Conservation (phyloP, 2,329 filamentous ascomycete species). For the Aspergillus pseudotamarii region DNA sequence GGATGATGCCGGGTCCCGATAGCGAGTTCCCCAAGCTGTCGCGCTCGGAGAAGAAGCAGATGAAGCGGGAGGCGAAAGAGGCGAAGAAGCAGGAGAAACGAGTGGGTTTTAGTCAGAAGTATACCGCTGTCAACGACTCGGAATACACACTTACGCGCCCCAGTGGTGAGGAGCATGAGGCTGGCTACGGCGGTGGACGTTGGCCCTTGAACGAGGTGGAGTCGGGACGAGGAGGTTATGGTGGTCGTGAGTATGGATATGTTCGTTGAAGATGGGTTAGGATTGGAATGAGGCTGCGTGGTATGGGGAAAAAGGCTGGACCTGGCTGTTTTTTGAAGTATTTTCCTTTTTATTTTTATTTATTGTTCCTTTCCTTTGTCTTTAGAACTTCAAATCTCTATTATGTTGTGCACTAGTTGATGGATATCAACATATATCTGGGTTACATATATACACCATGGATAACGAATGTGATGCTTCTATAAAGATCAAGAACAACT, state of each 20-base stretch:
- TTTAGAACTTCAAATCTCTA: too few relatives aligned
- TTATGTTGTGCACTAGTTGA: neutral
- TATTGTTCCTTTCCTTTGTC: neutral
- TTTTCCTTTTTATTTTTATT: neutral
- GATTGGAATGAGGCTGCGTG: neutral
- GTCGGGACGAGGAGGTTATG: neutral
- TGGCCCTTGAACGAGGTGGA: neutral
- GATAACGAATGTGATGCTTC: neutral
- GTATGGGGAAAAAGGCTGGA: neutral
- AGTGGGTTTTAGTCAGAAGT: too few relatives aligned
- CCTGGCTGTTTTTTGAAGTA: neutral
- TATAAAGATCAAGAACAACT: neutral
- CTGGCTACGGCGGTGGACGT: neutral
- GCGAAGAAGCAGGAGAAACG: neutral
- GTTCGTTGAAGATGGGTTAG: neutral
- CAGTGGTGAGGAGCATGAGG: neutral
- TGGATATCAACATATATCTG: neutral
- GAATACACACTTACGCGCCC: neutral
- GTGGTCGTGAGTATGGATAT: neutral
- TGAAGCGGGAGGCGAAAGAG: constrained; percentile 9
- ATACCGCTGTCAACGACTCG: neutral
- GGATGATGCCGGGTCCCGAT: constrained; percentile 32
- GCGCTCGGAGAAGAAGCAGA: constrained; percentile 7
- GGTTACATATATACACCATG: too few relatives aligned
- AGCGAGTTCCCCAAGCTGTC: constrained; percentile 10